These are phyloP conservation scores for Calamus simplicifolius DNA, from an alignment of 176 grass and related monocot genomes.

Conservation along the genomic window DNA sequence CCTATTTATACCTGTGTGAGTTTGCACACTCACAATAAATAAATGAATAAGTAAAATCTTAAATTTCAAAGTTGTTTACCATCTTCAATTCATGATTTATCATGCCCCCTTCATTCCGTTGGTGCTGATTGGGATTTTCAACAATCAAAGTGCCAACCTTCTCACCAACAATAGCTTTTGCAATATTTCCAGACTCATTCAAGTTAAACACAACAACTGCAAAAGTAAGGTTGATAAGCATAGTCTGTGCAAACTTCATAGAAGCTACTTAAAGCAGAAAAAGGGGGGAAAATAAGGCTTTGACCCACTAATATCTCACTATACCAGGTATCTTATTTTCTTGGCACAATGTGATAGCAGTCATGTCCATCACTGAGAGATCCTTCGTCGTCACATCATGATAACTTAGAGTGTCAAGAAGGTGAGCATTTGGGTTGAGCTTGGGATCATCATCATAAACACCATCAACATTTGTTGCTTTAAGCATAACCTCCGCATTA, in stretches of 20 bases:
- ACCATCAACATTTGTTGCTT: constrained; percentile 96
- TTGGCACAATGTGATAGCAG: constrained; percentile 88
- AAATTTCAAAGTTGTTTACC: constrained; percentile 37
- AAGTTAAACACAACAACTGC: constrained; percentile 98
- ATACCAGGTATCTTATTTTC: constrained; percentile 97
- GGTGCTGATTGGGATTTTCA: constrained; percentile 17
- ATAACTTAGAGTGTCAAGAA: constrained; percentile 81
- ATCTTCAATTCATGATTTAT: constrained; percentile 31
- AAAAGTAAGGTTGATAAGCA: neutral
- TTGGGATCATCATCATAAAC: constrained; percentile 83
- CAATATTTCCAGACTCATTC: constrained; percentile 78
- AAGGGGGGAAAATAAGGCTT: neutral
- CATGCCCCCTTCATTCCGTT: constrained; percentile 8
- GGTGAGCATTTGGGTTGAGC: constrained; percentile 53
- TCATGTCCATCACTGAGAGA: constrained; percentile 98
- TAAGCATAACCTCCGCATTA: constrained; percentile 93
- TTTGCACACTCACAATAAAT: neutral
- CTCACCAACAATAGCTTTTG: constrained; percentile 88
- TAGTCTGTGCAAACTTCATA: neutral
- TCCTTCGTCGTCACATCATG: constrained; percentile 74
- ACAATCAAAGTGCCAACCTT: constrained; percentile 85
- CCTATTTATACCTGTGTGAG: too few species aligned
- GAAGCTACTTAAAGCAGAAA: neutral
- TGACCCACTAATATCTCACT: neutral
- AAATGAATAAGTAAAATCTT: constrained; percentile 4